Evolutionary conservation across 2,329 filamentous ascomycete genomes (phyloP), one percentile per base, ranked within the genome.

Genomic region (Elsinoe australis): DNA sequence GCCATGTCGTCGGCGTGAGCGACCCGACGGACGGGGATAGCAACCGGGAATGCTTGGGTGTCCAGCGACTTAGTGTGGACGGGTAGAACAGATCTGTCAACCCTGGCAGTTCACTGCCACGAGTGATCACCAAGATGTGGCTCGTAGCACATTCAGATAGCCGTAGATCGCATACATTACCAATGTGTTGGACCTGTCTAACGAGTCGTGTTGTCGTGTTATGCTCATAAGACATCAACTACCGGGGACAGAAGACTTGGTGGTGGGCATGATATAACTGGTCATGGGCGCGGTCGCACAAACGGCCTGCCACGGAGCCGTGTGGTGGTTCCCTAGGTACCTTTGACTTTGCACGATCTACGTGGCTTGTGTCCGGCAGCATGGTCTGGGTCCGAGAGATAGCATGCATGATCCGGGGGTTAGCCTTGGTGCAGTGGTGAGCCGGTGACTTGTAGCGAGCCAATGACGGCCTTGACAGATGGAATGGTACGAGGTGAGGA

Each of bases 1-100:
- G 70, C 70, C 1, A 62, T 71, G 59, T 21, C 48, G 17, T 2
- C 45, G 21, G 22, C 12, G 15, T 31, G 21, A 44, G 26, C 10
- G 15, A 19, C 26, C 19, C 35, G 42, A 19, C 31, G 22, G 7
- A 9, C 18, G 38, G 15, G 22, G 12, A 10, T 15, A 15, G n/a
- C 46, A 22, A n/a, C 33, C 7, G 8, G 7, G n/a, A 12, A 12
- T 5, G 38, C 18, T 10, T 21, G 17, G 17, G 7, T 3, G 5
- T 19, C 8, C 5, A 24, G 36, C 15, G n/a, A n/a, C n/a, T n/a
- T n/a, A n/a, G n/a, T n/a, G n/a, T n/a, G n/a, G n/a, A n/a, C n/a
- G n/a, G n/a, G n/a, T n/a, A n/a, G n/a, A n/a, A n/a, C n/a, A n/a
- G n/a, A n/a, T n/a, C n/a, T n/a, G n/a, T n/a, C n/a, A n/a, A n/a